Base-by-base conservation (phyloP, 176 grass and related monocot species). In the Phoenix dactylifera region DNA sequence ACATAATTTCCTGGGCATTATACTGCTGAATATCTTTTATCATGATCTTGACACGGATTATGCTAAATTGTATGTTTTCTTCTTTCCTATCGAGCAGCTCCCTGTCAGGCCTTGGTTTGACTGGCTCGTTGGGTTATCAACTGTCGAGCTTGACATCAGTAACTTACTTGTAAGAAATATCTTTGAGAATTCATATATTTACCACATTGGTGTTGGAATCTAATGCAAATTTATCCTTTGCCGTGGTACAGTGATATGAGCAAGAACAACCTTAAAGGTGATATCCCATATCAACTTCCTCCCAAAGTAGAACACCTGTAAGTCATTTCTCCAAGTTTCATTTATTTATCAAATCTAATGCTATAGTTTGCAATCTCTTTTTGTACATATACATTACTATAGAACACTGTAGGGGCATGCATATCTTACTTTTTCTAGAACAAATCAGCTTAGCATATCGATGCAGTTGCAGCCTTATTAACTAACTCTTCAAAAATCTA, bases 201-300 rank as follows among this genome's bases (percentile, higher is more conserved):
- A 54, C 15, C 48, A 57, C 14, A 62, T 23, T 86, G 53, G 64
- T 85, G 76, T 74, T 82, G 54, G 68, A 89, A 86, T 76, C 73
- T 81, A 92, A 85, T 79, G 54, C 80, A 78, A 70, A 77, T 32
- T 25, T 56, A 59, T 72, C 75, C 57, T 90, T 83, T 76, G 66
- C 68, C 88, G 62, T 92, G 88, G 84, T 85, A 86, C 84, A 92
- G 93, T 61, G 88, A 98, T 62, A 69, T 86, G 26, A 98, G 93
- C 76, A 88, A 86, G 61, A 98, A 98, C 75, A 92, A 98, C 62
- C 74, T 98, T 59, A 65, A 85, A 5, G 88, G 93, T 14, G 84
- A 86, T 62, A 82, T 98, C 18, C 88, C 88, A 4, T 98, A 89
- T 39, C 82, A 91, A 65, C 93, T 98, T 62, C 93, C 93, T 59